phyloP scores from a whole-genome alignment of 1,284 basidiomycete species.

The Cryptococcus sp. region DNA sequence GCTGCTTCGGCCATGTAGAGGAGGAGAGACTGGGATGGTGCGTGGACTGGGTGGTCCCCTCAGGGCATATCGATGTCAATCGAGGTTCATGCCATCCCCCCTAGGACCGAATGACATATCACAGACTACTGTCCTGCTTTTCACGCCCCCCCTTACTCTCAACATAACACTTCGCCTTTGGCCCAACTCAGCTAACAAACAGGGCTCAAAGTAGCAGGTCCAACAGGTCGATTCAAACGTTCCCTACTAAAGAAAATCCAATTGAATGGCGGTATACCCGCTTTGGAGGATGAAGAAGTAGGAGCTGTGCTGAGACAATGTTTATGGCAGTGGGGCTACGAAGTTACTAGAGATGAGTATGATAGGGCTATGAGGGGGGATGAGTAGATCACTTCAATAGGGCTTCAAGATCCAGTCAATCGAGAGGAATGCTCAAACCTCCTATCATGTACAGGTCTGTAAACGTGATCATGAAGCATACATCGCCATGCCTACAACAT shows the following conservation, averaged over 20 bases:
- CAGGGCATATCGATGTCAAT: no score
- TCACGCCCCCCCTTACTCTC: no score
- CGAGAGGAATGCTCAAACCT: no score
- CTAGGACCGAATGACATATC: no score
- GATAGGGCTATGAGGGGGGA: slow-evolving; percentile 19
- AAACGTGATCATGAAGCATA: neutral
- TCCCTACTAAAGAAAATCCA: slow-evolving; percentile 47
- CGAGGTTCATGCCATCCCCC: no score
- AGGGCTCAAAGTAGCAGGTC: slow-evolving; percentile 51
- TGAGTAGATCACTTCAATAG: neutral
- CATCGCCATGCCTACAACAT: no score
- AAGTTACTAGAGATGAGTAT: slow-evolving; percentile 32
- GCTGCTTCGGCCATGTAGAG: no score
- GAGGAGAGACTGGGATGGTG: no score
- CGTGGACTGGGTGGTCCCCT: no score
- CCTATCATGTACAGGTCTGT: no score
- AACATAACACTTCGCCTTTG: no score
- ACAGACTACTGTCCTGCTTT: no score
- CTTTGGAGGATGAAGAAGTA: slow-evolving; percentile 31
- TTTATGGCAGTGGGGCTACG: slow-evolving; percentile 45
- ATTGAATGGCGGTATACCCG: slow-evolving; percentile 31
- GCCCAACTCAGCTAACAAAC: neutral
- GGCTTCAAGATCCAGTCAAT: neutral
- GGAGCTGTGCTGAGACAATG: slow-evolving; percentile 39
- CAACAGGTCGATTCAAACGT: slow-evolving; percentile 49